Evolutionary conservation across 257 asterid genomes (phyloP), one percentile per base, ranked within the genome.

Genomic region (Cruciata laevipes): DNA sequence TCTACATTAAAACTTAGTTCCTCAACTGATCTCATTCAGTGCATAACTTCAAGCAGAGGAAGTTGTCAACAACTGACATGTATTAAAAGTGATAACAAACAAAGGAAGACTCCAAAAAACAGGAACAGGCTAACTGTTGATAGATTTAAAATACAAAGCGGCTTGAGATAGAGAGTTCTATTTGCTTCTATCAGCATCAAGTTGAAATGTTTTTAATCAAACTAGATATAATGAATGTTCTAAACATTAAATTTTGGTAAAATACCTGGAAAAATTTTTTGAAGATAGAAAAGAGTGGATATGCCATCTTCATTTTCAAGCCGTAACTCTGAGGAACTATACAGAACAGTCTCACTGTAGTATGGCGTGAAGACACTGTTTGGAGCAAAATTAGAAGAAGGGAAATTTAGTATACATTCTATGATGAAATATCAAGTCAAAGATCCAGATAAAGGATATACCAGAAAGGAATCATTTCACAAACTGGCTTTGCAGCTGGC

Each of bases 301-400:
- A 93, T 90, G 75, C 99, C 99, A 86, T 93, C 99, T 83, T 93
- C 99, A 81, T 93, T 93, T 77, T 93, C 99, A 76, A 61, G 80
- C 76, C 93, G 90, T 85, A 93, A 76, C 68, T 93, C 99, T 40
- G 85, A 83, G 75, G 86, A 83, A 87, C 99, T 90, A 78, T 93
- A 93, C 69, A 93, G 97, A 77, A 93, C 99, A 14, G 95, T 90
- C 84, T 93, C 99, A 61, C 99, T 93, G 83, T 93, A 93, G 84
- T 93, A 93, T 5, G 99, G 99, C 3, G 99, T 93, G 95, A 93
- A 93, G 80, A 93, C 99, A 77, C 98, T 92, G 75, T 81, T 72
- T 40, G 42, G 72, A 79, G 75, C 55, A 65, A 75, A 78, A 77
- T 18, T 61, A 71, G 35, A 63, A 49, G 30, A 79, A 30, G 63